Conservation (phyloP, 306 rosid genomes). For the Delonix regia region DNA sequence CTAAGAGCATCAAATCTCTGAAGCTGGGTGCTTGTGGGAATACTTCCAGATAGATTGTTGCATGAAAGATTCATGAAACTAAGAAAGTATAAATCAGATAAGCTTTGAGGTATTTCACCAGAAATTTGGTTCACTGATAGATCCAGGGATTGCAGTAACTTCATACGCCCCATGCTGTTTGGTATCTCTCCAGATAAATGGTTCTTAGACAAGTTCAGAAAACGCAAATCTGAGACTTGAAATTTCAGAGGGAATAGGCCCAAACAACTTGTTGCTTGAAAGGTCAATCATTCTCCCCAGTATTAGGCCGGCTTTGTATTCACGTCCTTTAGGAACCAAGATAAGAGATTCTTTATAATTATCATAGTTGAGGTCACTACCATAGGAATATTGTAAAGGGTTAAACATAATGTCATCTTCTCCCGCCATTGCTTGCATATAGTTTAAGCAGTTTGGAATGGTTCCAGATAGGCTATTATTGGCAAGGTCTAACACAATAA, state of each 20-base stretch:
- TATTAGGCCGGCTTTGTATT: not conserved
- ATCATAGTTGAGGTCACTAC: not conserved
- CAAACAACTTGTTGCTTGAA: not conserved
- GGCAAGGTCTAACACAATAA: not conserved
- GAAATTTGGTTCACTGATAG: not conserved
- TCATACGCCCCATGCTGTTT: not conserved
- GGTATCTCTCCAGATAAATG: not conserved
- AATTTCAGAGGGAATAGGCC: not conserved
- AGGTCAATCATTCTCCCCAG: conserved; percentile 2
- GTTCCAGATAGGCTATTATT: conserved; percentile 10
- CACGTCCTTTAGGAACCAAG: not conserved
- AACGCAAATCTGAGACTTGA: not conserved
- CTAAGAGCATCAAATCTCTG: not conserved
- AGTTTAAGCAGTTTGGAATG: conserved; percentile 32
- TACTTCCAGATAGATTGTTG: not conserved
- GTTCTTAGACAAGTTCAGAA: not conserved
- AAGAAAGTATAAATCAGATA: not conserved
- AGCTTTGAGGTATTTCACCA: conserved; percentile 3
- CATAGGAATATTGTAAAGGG: not conserved
- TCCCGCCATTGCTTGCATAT: not conserved
- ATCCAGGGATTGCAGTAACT: conserved; percentile 10
- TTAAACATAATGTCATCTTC: not conserved
- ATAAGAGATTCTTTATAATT: not conserved
- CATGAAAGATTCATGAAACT: not conserved
- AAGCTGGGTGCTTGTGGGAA: conserved; percentile 15